Conservation (phyloP, 73 alveolate species). For the Paraurostyla sp. region DNA sequence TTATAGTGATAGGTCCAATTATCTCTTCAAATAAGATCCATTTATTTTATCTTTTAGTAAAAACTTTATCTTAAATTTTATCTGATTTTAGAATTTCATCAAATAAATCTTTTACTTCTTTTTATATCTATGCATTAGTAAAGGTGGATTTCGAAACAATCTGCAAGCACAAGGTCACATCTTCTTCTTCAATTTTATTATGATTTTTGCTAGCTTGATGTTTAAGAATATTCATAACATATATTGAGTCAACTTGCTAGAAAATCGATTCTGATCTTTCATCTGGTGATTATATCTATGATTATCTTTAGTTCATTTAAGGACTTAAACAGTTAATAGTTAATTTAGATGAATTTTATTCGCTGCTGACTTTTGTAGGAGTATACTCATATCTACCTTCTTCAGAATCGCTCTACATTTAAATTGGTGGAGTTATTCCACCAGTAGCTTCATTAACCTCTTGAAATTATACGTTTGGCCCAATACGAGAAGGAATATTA, state of each 20-base stretch:
- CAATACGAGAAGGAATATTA: background rate
- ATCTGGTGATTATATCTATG: background rate
- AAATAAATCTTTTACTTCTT: background rate
- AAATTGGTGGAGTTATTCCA: slow-evolving; percentile 13
- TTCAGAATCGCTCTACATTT: slow-evolving; percentile 1
- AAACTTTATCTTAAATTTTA: background rate
- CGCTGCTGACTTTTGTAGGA: background rate
- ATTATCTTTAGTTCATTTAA: background rate
- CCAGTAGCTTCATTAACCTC: slow-evolving; percentile 33
- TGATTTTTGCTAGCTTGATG: slow-evolving; percentile 26
- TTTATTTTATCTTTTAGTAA: background rate
- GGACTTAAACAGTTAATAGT: background rate
- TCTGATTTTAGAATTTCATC: background rate
- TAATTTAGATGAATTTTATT: background rate
- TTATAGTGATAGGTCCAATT: slow-evolving; percentile 23
- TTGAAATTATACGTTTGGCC: slow-evolving; percentile 11
- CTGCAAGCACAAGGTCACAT: background rate
- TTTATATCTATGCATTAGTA: background rate
- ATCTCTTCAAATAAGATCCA: slow-evolving; percentile 10
- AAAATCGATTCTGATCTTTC: background rate
- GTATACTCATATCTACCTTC: background rate
- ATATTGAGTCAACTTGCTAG: background rate
- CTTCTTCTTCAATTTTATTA: slow-evolving; percentile 34
- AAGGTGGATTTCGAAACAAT: background rate
- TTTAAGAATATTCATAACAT: slow-evolving; percentile 6